Evolutionary conservation across 805 yeast genomes (phyloP), one percentile per base, ranked within the genome.

Genomic region (Candida sanyiensis): DNA sequence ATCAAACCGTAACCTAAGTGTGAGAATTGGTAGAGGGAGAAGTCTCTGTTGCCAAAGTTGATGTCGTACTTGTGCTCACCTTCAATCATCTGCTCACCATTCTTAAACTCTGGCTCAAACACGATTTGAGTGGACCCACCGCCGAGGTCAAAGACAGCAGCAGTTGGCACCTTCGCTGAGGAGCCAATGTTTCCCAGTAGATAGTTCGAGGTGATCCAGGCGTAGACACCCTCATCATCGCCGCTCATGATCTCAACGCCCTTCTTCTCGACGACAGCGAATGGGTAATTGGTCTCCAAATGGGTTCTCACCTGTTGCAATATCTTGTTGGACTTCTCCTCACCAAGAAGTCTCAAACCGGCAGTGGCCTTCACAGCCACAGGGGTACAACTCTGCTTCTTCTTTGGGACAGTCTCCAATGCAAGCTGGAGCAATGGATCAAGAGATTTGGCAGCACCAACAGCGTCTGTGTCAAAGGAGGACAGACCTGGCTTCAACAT

Each of bases 111-210:
- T 17, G 99, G 99, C 69, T 93, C 97, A 61, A 93, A 93, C 6
- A 93, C 99, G 65, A 93, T 88, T 66, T 94, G 98, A 11, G 99
- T 93, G 6, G 97, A 87, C 4, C 97, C 97, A 55, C 98, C 98
- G 52, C 98, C 99, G 44, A 93, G 74, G 62, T 93, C 99, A 56
- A 93, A 93, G 9, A 93, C 95, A 17, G 97, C 98, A 35, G 95
- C 95, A 10, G 98, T 93, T 22, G 95, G 88, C 19, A 65, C 59
- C 61, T 81, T 82, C 28, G 75, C 80, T 23, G 63, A 59, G 17
- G 77, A 60, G 12, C 97, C 98, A 59, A 93, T 90, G 66, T 90
- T 93, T 29, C 97, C 97, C 51, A 90, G 72, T 48, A 93, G 67
- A 61, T 80, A 93, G 66, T 93, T 93, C 36, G 96, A 80, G 20